Base-by-base conservation (phyloP, 2,329 filamentous ascomycete genomes). In the Trichoderma citrinoviride region DNA sequence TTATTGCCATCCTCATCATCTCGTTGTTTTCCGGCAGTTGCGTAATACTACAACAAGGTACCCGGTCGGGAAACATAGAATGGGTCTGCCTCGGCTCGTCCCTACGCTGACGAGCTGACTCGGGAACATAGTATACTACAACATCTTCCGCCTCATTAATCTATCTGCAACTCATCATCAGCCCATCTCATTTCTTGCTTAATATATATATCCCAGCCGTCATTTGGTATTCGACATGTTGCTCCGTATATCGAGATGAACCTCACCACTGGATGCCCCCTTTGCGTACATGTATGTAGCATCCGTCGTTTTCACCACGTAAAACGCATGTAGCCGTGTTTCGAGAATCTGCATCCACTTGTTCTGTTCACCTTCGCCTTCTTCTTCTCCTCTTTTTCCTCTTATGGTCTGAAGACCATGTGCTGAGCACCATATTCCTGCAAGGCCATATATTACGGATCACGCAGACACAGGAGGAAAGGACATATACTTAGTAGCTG, bases 91-190 rank as follows among this genome's bases (percentile, higher is more conserved):
- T 50, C 58, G 49, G 47, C 43, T 61, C 57, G n/a, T 49, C 29
- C 57, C 57, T 50, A 25, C 33, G 23, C 57, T 25, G 19, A 37
- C 12, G 12, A 37, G 46, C 57, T 37, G 27, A 52, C 33, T 27
- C 10, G 17, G 21, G 19, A 19, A 54, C 5, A 19, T 52, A 10
- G 7, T 15, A 52, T n/a, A 29, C 49, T 37, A n/a, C 4, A n/a
- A 17, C 6, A 27, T 29, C 47, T 27, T 25, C 47, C 47, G 19
- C 49, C 12, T 37, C 33, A 37, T 61, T 62, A 62, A 62, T 62
- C 40, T 62, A 62, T 54, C 60, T 62, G 60, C 53, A 25, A 49
- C 49, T 29, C 49, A 49, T 49, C 49, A 43, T 62, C 47, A 12
- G 49, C 49, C 60, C 60, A 62, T 43, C 17, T 25, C 49, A 62